phyloP scores from a whole-genome alignment of 768 basidiomycete genomes.

The Tylopilus subfusipes region DNA sequence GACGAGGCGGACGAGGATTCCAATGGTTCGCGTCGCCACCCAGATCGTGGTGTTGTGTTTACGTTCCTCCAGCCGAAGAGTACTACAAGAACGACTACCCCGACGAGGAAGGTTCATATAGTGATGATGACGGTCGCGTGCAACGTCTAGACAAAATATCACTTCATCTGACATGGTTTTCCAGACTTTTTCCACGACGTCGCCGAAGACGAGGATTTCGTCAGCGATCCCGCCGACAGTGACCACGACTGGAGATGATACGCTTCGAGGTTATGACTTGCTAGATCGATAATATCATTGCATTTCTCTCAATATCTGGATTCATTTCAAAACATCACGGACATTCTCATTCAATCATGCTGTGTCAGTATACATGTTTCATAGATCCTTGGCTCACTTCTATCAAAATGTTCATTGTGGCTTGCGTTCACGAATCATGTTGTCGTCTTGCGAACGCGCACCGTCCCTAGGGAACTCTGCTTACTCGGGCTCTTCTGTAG shows the following conservation, averaged over 20 bases:
- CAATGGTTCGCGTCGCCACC: conserved; percentile 49
- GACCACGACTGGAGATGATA: conserved; percentile 35
- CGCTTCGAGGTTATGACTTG: not conserved
- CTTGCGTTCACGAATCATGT: not conserved
- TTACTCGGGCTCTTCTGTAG: conserved; percentile 18
- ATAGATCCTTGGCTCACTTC: conserved; percentile 1
- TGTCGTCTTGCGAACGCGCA: not conserved
- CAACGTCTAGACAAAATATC: conserved; percentile 1
- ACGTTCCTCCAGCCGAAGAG: conserved; percentile 56
- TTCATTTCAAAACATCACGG: conserved; percentile 18
- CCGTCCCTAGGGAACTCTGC: conserved; percentile 2
- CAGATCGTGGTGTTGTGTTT: not conserved
- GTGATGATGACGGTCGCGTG: conserved; percentile 37
- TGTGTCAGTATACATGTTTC: conserved; percentile 17
- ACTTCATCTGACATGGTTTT: not conserved
- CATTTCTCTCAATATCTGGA: conserved; percentile 20
- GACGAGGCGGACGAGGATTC: conserved; percentile 84
- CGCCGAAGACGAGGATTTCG: conserved; percentile 46
- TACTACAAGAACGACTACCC: conserved; percentile 86
- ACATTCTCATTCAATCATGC: conserved; percentile 13
- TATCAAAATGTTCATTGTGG: not conserved
- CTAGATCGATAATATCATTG: conserved; percentile 14
- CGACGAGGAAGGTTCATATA: conserved; percentile 55
- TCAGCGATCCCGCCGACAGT: conserved; percentile 28
- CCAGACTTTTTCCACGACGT: conserved; percentile 59